Percentiles rank a stretch among this genome's conserved stretches.
These are phyloP conservation scores for Guyanaporus albipodus DNA, from an alignment of 768 basidiomycete species.

Conservation along the genomic window DNA sequence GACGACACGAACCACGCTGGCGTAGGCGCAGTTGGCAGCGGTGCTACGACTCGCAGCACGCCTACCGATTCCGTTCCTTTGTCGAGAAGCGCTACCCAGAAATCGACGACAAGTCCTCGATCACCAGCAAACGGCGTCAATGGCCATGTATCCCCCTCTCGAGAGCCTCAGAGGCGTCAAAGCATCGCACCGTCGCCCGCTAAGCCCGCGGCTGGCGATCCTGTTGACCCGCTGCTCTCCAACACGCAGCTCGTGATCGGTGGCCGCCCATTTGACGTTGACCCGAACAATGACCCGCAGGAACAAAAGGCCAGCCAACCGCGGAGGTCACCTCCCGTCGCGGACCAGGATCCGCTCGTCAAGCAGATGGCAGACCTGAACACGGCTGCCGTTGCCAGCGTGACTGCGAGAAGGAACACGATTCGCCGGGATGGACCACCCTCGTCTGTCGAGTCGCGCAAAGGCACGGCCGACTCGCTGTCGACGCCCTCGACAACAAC, in stretches of 20 bases:
- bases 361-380: conserved; percentile 59
- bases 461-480: conserved; percentile 23
- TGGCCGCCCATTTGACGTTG: conserved; percentile 60
- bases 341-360: conserved; percentile 57
- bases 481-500: conserved; percentile 25
- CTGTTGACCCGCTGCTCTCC: conserved; percentile 59
- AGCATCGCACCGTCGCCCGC: conserved; percentile 20
- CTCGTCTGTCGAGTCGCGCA: conserved; percentile 24
- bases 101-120: conserved; percentile 24
- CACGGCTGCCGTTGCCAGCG: conserved; percentile 24
- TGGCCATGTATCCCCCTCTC: conserved; percentile 25
- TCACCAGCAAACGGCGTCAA: conserved; percentile 32
- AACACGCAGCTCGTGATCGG: conserved; percentile 64
- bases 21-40: conserved; percentile 61
- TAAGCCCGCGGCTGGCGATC: conserved; percentile 42
- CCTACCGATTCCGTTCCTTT: conserved; percentile 30
- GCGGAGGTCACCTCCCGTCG: conserved; percentile 32
- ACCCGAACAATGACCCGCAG: conserved; percentile 65
- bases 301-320: conserved; percentile 22
- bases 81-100: conserved; percentile 31
- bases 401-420: conserved; percentile 18
- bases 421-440: conserved; percentile 23
- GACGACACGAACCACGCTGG: conserved; percentile 58
- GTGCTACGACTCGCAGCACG: conserved; percentile 32
- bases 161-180: conserved; percentile 25